A percentile compares a stretch with the other conserved stretches of the same genome.
Evolutionary conservation across 345 rosid genomes (phyloP).

Genomic region (Durio zibethinus): DNA sequence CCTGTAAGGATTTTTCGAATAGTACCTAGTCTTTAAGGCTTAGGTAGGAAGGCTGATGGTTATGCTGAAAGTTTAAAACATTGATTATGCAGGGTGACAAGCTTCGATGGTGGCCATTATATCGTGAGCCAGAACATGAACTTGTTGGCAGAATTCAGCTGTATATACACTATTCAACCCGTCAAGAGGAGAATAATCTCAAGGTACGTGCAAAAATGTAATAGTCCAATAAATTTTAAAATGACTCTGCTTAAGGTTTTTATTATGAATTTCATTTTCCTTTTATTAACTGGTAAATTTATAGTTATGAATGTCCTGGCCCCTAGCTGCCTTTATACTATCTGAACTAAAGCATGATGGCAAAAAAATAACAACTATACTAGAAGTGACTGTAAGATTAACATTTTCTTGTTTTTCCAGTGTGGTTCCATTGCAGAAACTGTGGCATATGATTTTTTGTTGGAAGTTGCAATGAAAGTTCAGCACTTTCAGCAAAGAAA

Average conservation of each 20-base stretch:
- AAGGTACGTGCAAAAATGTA: constrained; percentile 37
- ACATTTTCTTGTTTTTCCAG: constrained; percentile 27
- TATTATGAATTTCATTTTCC: background rate
- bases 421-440: constrained; percentile 98
- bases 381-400: background rate
- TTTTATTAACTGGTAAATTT: background rate
- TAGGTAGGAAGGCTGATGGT: background rate
- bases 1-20: constrained; percentile 42
- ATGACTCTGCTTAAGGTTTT: background rate
- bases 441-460: constrained; percentile 80
- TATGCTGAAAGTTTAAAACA: constrained; percentile 16
- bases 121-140: constrained; percentile 91
- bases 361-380: background rate
- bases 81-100: constrained; percentile 58
- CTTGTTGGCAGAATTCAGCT: constrained; percentile 80
- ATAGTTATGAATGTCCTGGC: background rate
- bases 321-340: background rate
- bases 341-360: background rate
- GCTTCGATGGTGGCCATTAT: constrained; percentile 89
- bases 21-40: background rate
- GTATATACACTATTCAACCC: constrained; percentile 58
- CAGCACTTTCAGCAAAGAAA: constrained; percentile 78
- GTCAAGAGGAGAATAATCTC: constrained; percentile 62
- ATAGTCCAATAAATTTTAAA: background rate
- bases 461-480: constrained; percentile 90